Evolutionary conservation across 2,329 filamentous ascomycete species (phyloP), one percentile per base, ranked within the genome.

Genomic region (Talaromyces islandicus): DNA sequence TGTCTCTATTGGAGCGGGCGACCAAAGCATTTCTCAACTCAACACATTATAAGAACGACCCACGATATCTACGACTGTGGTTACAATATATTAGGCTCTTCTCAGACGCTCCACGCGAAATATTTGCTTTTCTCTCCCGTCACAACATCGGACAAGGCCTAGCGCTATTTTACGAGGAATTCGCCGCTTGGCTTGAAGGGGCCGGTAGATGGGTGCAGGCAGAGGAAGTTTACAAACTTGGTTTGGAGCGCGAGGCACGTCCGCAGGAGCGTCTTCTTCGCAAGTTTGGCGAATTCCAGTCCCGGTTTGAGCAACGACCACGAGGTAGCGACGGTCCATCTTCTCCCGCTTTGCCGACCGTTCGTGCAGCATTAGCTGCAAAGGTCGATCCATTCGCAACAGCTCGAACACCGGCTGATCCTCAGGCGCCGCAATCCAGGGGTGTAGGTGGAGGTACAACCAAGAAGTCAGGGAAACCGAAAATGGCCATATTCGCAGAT

Each of bases 131-230:
- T 71, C 82, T 99, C 38, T 88, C 93, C 12, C 89, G 92, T 56
- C 92, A 99, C 71, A 83, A 83, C 64, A 91, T 99, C 62, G 94
- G 93, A 62, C 92, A 97, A 69, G 81, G 83, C 0, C 83, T 99
- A 2, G 94, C 94, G 1, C 80, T 97, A 3, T 99, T 92, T 74
- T 99, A 99, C 75, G 94, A 99, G 73, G 94, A 97, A 70, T 99
- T 96, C 71, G 92, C 94, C 0, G 89, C 86, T 1, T 97, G 92
- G 91, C 80, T 99, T 7, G 94, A 99, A 77, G 82, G 85, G 38
- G 89, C 88, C 7, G 89, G 87, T 14, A 83, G 93, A 64, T 97
- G 91, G 89, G 83, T 81, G 24, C 94, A 99, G 73, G 93, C 94
- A 0, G 92, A 96, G 67, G 94, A 99, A 73, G 90, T 99, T 0